Base-by-base conservation (phyloP, 495 filamentous ascomycete genomes). In the Lasiosphaeria hispida region DNA sequence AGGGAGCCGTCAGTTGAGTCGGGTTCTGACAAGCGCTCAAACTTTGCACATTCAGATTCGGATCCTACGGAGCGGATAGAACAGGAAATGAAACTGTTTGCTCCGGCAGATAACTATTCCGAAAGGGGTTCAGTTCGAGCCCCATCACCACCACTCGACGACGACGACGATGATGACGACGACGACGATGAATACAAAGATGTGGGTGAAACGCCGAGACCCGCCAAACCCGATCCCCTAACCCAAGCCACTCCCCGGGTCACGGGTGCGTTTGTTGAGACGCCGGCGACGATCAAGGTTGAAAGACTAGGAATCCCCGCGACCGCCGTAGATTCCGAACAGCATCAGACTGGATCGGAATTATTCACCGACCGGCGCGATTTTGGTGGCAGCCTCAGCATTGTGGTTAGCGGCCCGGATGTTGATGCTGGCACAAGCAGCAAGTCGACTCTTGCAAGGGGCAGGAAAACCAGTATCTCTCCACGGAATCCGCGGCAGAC, bases 41-140 rank as follows among this genome's bases (percentile, higher is more conserved):
- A 73, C 58, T 58, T 67, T 40, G 66, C 68, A 19, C 69, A 72
- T 34, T 83, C 80, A 17, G 80, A 83, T 42, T 68, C 66, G n/a
- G 80, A 83, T 59, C 80, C 80, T 6, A 77, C 75, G 17, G 80
- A 82, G 55, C 77, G 80, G 14, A 83, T 83, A 17, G 70, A 80
- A 40, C 76, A 72, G 13, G 80, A 83, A 59, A 75, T 80, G 63
- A 75, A 73, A 37, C 73, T 83, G 2, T 83, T 83, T 54, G 80
- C 80, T 10, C 77, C 78, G 0, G 66, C 69, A 45, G 80, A 83
- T 33, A 77, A 77, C 53, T 75, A 78, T 39, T 83, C 80, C 8
- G 80, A 83, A 58, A 75, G 69, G 35, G 76, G 79, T 17, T 83
- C 80, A 7, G 62, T 79, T 23, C 75, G 79, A 41, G 76, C 72